Evolutionary conservation across 306 rosid species (phyloP), one percentile per base, ranked within the genome.

Genomic region (Rosa multiflora): DNA sequence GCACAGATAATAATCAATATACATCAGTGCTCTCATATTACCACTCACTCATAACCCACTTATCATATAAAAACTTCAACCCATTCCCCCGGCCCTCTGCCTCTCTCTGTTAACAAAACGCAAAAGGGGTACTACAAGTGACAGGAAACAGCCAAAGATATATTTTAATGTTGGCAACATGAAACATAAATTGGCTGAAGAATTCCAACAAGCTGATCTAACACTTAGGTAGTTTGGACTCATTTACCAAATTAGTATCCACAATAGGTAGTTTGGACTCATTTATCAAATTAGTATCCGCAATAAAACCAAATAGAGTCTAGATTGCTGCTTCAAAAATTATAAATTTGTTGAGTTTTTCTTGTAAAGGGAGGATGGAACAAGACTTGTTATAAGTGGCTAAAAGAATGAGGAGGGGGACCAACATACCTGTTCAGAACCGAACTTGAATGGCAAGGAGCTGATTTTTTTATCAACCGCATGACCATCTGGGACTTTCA

Each of bases 391-490:
- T 52, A 37, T 12, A 73, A 0, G 49, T 18, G 35, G 51, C 23
- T 44, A 23, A 44, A 58, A 58, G 14, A 3, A 10, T 58, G 35
- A 58, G 64, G 2, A 56, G 13, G 32, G 64, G 64, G 35, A 71
- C 42, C 46, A 75, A 66, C 74, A 79, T 76, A 94, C 96, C 93
- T 86, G 97, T 80, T 74, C 42, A 42, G 69, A 72, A 58, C 20
- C 51, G 44, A 85, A 75, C 46, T 80, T 84, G 66, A 75, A 37
- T 49, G 67, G 79, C 72, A 64, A 66, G 44, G 76, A 78, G 67
- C 11, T 67, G 70, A 26, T 78, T 39, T 64, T 61, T 47, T 59
- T 70, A 73, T 76, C 79, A 55, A 71, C 67, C 62, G 61, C 21
- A 3, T 71, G 70, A 88, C 79, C 5, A 73, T 82, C 83, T 5